Percentiles rank a stretch among this genome's conserved stretches.
These are phyloP conservation scores for Tagetes patula DNA, from an alignment of 129 eudicot species.

Conservation along the genomic window DNA sequence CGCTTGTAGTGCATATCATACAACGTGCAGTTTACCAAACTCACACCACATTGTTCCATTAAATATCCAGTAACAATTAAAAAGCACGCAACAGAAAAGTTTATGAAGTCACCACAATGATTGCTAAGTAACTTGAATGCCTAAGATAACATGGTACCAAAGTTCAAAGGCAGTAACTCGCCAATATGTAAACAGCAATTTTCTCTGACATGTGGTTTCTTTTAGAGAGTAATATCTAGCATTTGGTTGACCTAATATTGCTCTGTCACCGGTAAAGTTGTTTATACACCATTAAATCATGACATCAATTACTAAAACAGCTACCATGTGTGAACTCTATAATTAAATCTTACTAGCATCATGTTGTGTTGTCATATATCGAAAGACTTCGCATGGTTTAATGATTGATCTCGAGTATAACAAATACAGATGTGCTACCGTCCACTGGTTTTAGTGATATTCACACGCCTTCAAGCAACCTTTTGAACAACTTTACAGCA, in stretches of 20 bases:
- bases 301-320: neutral
- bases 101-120: neutral
- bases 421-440: too few species aligned
- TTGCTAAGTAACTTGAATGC: neutral
- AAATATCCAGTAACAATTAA: neutral
- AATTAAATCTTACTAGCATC: neutral
- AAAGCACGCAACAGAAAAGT: neutral
- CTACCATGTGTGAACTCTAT: neutral
- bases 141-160: neutral
- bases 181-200: neutral
- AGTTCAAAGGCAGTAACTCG: neutral
- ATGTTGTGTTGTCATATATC: too few species aligned
- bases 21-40: slow-evolving; percentile 4
- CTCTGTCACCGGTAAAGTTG: slow-evolving; percentile 1
- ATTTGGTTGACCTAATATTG: neutral
- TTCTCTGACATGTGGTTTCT: neutral
- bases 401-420: too few species aligned
- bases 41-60: neutral
- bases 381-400: too few species aligned
- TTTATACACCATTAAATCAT: neutral
- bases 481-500: too few species aligned
- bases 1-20: neutral
- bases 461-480: too few species aligned
- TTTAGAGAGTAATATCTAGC: neutral
- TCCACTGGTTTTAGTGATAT: too few species aligned